A percentile compares a stretch with the other conserved stretches of the same genome.
Conservation (phyloP, 129 eudicot genomes). For the Artemisia tridentata region DNA sequence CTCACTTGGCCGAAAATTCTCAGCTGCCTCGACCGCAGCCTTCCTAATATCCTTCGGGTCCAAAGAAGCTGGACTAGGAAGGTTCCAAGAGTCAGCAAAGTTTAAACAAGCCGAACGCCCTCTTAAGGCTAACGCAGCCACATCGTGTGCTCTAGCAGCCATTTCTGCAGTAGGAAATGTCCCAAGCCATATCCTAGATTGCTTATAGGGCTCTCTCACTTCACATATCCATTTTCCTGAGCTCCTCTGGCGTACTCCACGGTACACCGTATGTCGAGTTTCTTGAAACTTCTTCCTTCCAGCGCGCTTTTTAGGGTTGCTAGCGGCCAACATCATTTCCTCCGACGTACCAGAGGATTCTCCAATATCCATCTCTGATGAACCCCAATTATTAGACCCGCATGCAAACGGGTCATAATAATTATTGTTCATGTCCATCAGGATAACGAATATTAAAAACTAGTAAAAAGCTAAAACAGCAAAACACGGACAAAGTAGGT, state of each 20-base stretch:
- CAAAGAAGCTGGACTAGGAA: constrained; percentile 57
- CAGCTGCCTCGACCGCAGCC: constrained; percentile 85
- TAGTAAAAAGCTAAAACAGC: no score
- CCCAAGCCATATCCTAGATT: constrained; percentile 79
- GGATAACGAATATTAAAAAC: no score
- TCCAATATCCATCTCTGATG: constrained; percentile 16
- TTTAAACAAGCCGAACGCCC: constrained; percentile 75
- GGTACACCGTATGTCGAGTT: constrained; percentile 83
- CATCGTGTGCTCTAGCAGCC: constrained; percentile 96
- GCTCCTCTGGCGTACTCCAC: constrained; percentile 73
- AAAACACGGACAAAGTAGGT: no score
- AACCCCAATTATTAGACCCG: constrained; percentile 17
- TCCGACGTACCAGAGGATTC: constrained; percentile 19
- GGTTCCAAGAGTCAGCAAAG: constrained; percentile 81
- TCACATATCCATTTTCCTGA: constrained; percentile 93
- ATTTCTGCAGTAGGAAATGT: constrained; percentile 76
- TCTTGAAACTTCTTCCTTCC: constrained; percentile 80
- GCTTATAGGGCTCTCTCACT: constrained; percentile 76
- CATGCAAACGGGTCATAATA: background rate
- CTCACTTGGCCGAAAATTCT: constrained; percentile 42
- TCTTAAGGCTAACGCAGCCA: constrained; percentile 71
- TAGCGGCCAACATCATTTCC: constrained; percentile 52
- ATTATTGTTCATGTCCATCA: constrained; percentile 19
- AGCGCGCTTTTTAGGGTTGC: constrained; percentile 66
- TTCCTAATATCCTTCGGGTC: constrained; percentile 64